These are phyloP conservation scores for Nakazawaea siamensis DNA, from an alignment of 805 yeast species.

Conservation along the genomic window DNA sequence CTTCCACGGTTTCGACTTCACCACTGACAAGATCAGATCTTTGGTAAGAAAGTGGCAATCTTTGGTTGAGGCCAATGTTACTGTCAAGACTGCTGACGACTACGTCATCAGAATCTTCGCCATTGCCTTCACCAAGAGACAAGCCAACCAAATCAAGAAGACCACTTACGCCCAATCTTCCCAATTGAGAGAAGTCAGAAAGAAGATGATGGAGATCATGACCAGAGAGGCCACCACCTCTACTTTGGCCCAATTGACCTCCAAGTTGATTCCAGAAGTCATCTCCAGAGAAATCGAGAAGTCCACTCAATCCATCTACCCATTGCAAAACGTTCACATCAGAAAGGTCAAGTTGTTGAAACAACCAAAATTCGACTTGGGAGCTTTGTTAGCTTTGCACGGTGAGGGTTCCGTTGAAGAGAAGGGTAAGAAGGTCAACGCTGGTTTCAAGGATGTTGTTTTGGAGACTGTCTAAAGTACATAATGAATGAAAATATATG, in stretches of 20 bases:
- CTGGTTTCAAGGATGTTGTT: conserved; percentile 97
- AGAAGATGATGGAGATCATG: conserved; percentile 94
- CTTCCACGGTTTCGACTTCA: conserved; percentile 99
- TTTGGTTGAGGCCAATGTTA: conserved; percentile 94
- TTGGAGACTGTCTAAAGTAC: conserved; percentile 84
- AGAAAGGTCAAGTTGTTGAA: conserved; percentile 98
- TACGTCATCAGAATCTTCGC: conserved; percentile 94
- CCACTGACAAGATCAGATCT: conserved; percentile 95
- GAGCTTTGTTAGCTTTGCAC: conserved; percentile 92
- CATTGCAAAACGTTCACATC: conserved; percentile 97
- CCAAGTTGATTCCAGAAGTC: conserved; percentile 97
- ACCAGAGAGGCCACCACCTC: conserved; percentile 92
- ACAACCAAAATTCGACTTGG: conserved; percentile 98
- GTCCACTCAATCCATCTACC: conserved; percentile 90
- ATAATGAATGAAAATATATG: too few species aligned
- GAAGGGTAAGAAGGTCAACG: conserved; percentile 92
- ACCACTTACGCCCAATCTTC: conserved; percentile 97
- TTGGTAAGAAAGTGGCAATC: conserved; percentile 99
- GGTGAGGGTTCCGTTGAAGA: conserved; percentile 93
- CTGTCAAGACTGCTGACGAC: conserved; percentile 97
- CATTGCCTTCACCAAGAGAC: conserved; percentile 98
- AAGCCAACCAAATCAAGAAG: conserved; percentile 94
- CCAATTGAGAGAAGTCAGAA: conserved; percentile 94
- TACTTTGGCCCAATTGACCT: conserved; percentile 92
- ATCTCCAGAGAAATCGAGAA: conserved; percentile 98